Evolutionary conservation across 441 rosid genomes (phyloP), one percentile per base, ranked within the genome.

Genomic region (Brassica hybrid): DNA sequence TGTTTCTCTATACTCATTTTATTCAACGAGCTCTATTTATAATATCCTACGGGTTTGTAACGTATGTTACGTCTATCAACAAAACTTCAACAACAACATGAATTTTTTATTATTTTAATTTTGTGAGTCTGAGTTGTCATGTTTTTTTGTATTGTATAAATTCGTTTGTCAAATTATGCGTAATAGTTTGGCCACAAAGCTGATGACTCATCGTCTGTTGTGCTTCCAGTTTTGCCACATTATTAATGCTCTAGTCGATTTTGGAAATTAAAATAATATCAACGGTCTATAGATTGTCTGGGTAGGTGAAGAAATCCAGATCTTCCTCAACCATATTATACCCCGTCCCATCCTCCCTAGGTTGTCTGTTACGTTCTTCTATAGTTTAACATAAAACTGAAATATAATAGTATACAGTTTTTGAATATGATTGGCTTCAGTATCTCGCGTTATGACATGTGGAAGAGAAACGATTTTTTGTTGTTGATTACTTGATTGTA

Each of bases 61-160:
- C 30, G 25, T 41, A 14, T 73, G 52, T 30, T 73, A 64, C 56
- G 60, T 79, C 41, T 14, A 73, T 71, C 62, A 79, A 68, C 78
- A 67, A 74, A 63, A 74, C 56, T 41, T 63, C 67, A 74, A 74
- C 72, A 70, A 80, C 25, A 65, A 65, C 54, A 76, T 6, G 43
- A 56, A 65, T 23, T 41, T 62, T 85, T 66, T 70, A 68, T 41
- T 18, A 45, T 21, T 34, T 6, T 3, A 27, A 57, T 3, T 43
- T 63, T 14, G 6, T 19, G 79, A 54, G 66, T 14, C 9, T 84
- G 85, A 86, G 88, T 63, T 85, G 88, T 84, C 91, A 4, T 76
- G 17, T 80, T 36, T 43, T 43, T n/a, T 25, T 27, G 23, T 27
- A 27, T 23, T 1, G 27, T 27, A 27, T 27, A 27, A 27, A 27